Percentiles rank a stretch among this genome's conserved stretches.
Evolutionary conservation across 768 basidiomycete genomes (phyloP).

Genomic region (Leccinum disarticulatum): DNA sequence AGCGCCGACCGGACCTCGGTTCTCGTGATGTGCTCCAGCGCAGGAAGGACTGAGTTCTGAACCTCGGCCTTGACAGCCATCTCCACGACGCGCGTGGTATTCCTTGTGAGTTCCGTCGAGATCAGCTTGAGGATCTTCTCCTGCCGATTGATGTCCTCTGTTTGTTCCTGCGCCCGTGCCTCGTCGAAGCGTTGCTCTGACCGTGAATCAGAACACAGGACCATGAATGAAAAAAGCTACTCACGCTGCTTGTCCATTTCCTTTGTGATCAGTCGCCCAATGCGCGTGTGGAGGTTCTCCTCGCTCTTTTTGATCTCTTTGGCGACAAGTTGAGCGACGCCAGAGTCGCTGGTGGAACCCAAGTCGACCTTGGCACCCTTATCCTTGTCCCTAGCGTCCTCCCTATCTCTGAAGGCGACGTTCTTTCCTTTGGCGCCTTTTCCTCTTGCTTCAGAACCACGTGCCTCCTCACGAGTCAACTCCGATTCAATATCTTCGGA

Average conservation of each 20-base stretch:
- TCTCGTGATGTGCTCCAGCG: conserved; percentile 79
- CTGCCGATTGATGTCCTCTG: conserved; percentile 79
- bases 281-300: conserved; percentile 71
- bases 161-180: conserved; percentile 71
- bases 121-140: conserved; percentile 89
- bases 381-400: conserved; percentile 45
- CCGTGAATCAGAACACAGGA: conserved; percentile 4
- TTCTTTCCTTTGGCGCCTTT: conserved; percentile 56
- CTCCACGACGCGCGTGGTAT: conserved; percentile 87
- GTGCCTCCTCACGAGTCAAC: conserved; percentile 56
- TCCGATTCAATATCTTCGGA: conserved; percentile 76
- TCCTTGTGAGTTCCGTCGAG: conserved; percentile 81
- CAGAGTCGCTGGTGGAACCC: conserved; percentile 47
- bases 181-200: conserved; percentile 85
- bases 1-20: conserved; percentile 76
- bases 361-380: conserved; percentile 28
- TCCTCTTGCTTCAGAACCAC: conserved; percentile 47
- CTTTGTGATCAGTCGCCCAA: conserved; percentile 77
- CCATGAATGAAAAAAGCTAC: conserved; percentile 29
- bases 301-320: conserved; percentile 85
- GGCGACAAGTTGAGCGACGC: conserved; percentile 57
- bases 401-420: conserved; percentile 60
- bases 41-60: conserved; percentile 79
- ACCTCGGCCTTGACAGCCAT: conserved; percentile 85
- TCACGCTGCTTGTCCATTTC: conserved; percentile 90